Percentiles rank a stretch among this genome's conserved stretches.
These are phyloP conservation scores for Verbena officinalis DNA, from an alignment of 257 asterid genomes.

Conservation along the genomic window DNA sequence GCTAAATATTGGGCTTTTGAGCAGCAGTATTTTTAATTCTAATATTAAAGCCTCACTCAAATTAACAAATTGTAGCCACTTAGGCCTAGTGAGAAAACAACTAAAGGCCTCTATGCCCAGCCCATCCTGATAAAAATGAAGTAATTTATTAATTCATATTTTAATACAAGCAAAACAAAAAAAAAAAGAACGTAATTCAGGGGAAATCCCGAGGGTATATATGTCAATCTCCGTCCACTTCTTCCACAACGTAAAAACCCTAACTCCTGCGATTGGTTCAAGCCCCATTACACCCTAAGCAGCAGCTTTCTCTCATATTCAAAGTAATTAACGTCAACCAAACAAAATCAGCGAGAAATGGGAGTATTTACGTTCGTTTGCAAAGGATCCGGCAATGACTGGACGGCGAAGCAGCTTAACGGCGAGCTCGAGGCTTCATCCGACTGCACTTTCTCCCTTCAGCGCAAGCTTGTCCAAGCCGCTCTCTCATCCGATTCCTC, in stretches of 20 bases:
- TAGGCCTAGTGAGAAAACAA: too few species aligned
- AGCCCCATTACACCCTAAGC: background rate
- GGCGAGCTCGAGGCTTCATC: slow-evolving; percentile 62
- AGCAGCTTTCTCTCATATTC: background rate
- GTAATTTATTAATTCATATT: background rate
- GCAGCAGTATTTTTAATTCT: too few species aligned
- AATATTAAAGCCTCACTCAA: too few species aligned
- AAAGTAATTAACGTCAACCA: background rate
- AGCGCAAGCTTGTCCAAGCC: slow-evolving; percentile 82
- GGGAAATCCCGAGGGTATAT: too few species aligned
- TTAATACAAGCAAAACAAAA: slow-evolving; percentile 9
- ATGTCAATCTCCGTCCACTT: slow-evolving; percentile 4
- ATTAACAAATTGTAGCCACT: too few species aligned
- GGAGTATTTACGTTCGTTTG: slow-evolving; percentile 63
- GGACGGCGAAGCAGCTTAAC: slow-evolving; percentile 64
- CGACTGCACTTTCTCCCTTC: slow-evolving; percentile 51
- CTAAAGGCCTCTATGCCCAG: too few species aligned
- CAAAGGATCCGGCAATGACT: slow-evolving; percentile 50
- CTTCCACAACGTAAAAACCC: slow-evolving; percentile 29
- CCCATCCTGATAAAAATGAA: background rate
- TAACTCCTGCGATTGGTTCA: background rate
- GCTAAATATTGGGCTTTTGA: too few species aligned
- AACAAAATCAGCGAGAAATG: slow-evolving; percentile 27
- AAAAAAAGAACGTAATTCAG: too few species aligned
- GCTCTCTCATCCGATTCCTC: slow-evolving; percentile 67